Percentiles rank a stretch among this genome's conserved stretches.
These are phyloP conservation scores for Tephrocybe sp. DNA, from an alignment of 768 basidiomycete genomes.

Conservation along the genomic window DNA sequence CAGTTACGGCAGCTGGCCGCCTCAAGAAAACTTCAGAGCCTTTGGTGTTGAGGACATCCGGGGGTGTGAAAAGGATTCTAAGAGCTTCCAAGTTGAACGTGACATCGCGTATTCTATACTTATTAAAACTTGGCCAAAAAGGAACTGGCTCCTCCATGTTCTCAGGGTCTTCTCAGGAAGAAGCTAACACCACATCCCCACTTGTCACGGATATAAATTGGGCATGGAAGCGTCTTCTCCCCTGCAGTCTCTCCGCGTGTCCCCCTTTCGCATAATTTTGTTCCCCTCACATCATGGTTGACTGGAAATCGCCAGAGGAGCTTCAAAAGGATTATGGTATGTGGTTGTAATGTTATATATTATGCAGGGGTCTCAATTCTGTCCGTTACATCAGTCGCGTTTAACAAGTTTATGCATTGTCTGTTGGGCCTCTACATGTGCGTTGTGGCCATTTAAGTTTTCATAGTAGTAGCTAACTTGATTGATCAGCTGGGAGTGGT, in stretches of 20 bases:
- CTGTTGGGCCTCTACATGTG: conserved; percentile 62
- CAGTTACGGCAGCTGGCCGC: too few species aligned
- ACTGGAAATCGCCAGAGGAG: conserved; percentile 54
- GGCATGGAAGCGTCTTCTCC: not conserved
- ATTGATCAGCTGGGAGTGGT: conserved; percentile 61
- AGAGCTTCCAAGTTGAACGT: conserved; percentile 8
- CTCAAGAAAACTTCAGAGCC: not conserved
- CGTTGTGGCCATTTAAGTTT: conserved; percentile 19
- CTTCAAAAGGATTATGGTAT: conserved; percentile 49
- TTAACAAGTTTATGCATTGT: conserved; percentile 58
- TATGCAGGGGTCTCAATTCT: not conserved
- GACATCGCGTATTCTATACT: conserved; percentile 10
- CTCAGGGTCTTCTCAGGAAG: conserved; percentile 19
- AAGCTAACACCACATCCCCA: conserved; percentile 9
- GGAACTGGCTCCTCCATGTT: conserved; percentile 7
- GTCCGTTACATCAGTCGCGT: conserved; percentile 32
- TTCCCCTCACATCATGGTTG: conserved; percentile 43
- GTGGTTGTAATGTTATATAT: conserved; percentile 5
- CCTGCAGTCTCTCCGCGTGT: conserved; percentile 15
- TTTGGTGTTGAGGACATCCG: not conserved
- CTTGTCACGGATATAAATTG: conserved; percentile 22
- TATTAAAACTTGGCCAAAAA: conserved; percentile 4
- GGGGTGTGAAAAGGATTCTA: not conserved
- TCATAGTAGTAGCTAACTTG: conserved; percentile 4
- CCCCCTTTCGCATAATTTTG: conserved; percentile 13